Evolutionary conservation across 495 filamentous ascomycete genomes (phyloP).

Genomic region (Podospora pseudopauciseta): DNA sequence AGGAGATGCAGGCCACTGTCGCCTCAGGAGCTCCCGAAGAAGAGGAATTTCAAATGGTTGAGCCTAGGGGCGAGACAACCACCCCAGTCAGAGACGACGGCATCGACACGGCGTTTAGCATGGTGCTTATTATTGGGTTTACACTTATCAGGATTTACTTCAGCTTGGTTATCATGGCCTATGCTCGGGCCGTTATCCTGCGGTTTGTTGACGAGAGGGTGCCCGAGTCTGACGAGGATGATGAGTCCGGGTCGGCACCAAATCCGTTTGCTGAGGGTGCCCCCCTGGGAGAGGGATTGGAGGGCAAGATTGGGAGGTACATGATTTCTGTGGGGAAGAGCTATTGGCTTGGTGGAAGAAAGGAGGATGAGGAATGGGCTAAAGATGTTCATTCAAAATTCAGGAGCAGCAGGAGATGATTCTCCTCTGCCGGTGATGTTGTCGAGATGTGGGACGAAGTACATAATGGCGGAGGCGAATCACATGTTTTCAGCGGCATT

Average conservation of each 20-base stretch:
- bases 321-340: slow-evolving; percentile 66
- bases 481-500: not conserved
- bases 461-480: not conserved
- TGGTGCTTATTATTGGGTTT: slow-evolving; percentile 66
- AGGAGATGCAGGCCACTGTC: not conserved
- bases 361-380: slow-evolving; percentile 57
- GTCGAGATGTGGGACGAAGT: not conserved
- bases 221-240: slow-evolving; percentile 35
- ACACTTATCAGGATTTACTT: slow-evolving; percentile 75
- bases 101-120: slow-evolving; percentile 68
- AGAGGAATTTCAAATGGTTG: not conserved
- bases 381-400: slow-evolving; percentile 56
- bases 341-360: slow-evolving; percentile 67
- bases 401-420: slow-evolving; percentile 25
- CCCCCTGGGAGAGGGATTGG: slow-evolving; percentile 70
- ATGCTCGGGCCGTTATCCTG: slow-evolving; percentile 68
- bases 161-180: slow-evolving; percentile 72
- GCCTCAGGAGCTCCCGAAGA: not conserved
- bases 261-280: slow-evolving; percentile 68
- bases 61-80: slow-evolving; percentile 24
- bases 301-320: slow-evolving; percentile 64
- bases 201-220: slow-evolving; percentile 49
- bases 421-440: not conserved
- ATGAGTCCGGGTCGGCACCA: slow-evolving; percentile 50
- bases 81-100: slow-evolving; percentile 49